A percentile compares a stretch with the other conserved stretches of the same genome.
phyloP scores from a whole-genome alignment of 805 yeast genomes.

The Wickerhamiella nectarea region DNA sequence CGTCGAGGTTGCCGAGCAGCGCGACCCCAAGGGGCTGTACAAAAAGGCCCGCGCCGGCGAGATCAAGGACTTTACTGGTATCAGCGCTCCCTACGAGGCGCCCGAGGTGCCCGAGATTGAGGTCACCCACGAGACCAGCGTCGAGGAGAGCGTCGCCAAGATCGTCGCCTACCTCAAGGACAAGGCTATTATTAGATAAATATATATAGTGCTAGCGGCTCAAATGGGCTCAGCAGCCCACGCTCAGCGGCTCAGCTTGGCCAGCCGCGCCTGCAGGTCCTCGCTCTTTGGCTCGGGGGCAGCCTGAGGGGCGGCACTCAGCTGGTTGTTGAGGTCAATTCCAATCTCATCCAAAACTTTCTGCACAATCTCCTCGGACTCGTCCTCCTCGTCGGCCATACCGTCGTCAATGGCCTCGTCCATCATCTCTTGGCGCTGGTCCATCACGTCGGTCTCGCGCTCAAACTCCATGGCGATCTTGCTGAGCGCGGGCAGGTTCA shows the following conservation, averaged over 20 bases:
- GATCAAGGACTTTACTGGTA: slow-evolving; percentile 89
- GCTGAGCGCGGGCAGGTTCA: slow-evolving; percentile 83
- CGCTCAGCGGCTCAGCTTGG: slow-evolving; percentile 59
- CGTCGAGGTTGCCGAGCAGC: slow-evolving; percentile 82
- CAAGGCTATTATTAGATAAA: background rate
- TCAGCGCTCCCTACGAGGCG: slow-evolving; percentile 90
- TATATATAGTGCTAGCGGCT: background rate
- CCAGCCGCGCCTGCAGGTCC: slow-evolving; percentile 77
- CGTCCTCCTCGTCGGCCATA: slow-evolving; percentile 82
- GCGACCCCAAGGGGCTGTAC: slow-evolving; percentile 95
- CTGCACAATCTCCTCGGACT: slow-evolving; percentile 79
- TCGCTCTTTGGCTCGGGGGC: slow-evolving; percentile 44
- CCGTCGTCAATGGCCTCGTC: slow-evolving; percentile 96
- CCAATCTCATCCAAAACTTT: slow-evolving; percentile 95
- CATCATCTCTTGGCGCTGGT: slow-evolving; percentile 97
- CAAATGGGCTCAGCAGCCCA: background rate
- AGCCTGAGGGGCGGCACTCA: slow-evolving; percentile 36
- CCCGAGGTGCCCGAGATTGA: slow-evolving; percentile 78
- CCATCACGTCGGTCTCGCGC: slow-evolving; percentile 89
- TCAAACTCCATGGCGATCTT: slow-evolving; percentile 92
- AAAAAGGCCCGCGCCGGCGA: slow-evolving; percentile 93
- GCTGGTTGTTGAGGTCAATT: slow-evolving; percentile 51
- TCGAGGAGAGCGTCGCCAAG: slow-evolving; percentile 68
- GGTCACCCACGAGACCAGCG: slow-evolving; percentile 53
- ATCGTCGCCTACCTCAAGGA: slow-evolving; percentile 43